Conservation (phyloP, 2,329 filamentous ascomycete genomes). For the Raffaelea ambrosiae region DNA sequence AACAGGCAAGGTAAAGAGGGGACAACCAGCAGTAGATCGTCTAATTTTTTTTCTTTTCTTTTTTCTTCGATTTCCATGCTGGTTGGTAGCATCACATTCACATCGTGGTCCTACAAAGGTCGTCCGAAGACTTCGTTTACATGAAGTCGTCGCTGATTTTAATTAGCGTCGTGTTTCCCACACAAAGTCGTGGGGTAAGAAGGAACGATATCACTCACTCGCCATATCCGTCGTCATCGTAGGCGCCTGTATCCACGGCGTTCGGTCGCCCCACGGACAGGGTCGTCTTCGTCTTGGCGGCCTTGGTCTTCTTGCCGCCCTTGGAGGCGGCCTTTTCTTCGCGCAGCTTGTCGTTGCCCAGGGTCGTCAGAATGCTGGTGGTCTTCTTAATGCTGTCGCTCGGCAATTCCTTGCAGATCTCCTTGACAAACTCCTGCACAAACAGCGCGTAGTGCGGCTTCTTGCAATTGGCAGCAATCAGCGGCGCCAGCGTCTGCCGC, state of each 20-base stretch:
- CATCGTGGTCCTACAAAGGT: too few species aligned
- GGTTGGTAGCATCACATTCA: too few species aligned
- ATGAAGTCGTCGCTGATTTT: conserved; percentile 60
- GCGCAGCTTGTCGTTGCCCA: conserved; percentile 97
- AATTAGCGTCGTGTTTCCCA: too few species aligned
- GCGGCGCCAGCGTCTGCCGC: conserved; percentile 68
- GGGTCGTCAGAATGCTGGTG: conserved; percentile 74
- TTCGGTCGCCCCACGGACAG: conserved; percentile 59
- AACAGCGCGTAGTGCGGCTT: conserved; percentile 88
- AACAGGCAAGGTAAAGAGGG: too few species aligned
- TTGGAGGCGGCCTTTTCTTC: conserved; percentile 95
- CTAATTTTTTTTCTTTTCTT: too few species aligned
- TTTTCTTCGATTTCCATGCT: too few species aligned
- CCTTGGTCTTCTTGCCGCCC: conserved; percentile 93
- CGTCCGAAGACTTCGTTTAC: too few species aligned
- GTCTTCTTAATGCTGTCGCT: conserved; percentile 97
- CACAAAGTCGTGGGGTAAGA: not conserved
- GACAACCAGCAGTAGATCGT: too few species aligned
- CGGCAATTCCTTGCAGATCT: conserved; percentile 75
- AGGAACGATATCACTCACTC: conserved; percentile 54
- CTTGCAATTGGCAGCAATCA: conserved; percentile 67
- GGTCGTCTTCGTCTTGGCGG: conserved; percentile 86
- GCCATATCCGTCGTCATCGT: conserved; percentile 66
- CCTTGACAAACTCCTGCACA: conserved; percentile 83
- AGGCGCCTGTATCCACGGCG: conserved; percentile 58